phyloP scores from a whole-genome alignment of 108 stramenopile species.

The Nannochloropsis salina region DNA sequence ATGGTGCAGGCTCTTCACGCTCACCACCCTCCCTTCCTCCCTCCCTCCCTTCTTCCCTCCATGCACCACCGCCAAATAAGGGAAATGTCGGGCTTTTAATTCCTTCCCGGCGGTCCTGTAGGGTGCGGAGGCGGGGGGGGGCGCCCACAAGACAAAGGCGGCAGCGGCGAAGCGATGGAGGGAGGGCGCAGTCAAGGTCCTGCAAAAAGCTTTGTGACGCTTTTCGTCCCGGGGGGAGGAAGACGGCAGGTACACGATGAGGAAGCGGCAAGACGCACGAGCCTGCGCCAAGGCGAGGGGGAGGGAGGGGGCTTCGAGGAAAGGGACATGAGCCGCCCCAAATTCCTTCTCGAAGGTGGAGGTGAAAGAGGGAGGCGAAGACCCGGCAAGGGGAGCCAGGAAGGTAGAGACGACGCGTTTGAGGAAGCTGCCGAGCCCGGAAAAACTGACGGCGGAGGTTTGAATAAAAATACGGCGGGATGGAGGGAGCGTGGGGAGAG shows the following conservation, averaged over 20 bases:
- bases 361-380: neutral
- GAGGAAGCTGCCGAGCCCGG: neutral
- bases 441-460: neutral
- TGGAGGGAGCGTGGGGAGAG: neutral
- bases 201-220: neutral
- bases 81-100: neutral
- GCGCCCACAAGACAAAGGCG: neutral
- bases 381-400: neutral
- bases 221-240: neutral
- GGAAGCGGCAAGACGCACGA: neutral
- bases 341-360: neutral
- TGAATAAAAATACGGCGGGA: neutral
- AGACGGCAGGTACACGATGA: neutral
- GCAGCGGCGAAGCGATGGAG: neutral
- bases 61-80: neutral
- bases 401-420: neutral
- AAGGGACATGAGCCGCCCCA: neutral
- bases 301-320: neutral
- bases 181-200: neutral
- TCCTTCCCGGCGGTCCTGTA: neutral
- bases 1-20: neutral
- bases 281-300: neutral
- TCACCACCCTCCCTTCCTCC: neutral
- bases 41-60: conserved; percentile 1
- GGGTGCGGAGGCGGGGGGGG: neutral